phyloP scores from a whole-genome alignment of 257 asterid genomes.

The Primulina eburnea region DNA sequence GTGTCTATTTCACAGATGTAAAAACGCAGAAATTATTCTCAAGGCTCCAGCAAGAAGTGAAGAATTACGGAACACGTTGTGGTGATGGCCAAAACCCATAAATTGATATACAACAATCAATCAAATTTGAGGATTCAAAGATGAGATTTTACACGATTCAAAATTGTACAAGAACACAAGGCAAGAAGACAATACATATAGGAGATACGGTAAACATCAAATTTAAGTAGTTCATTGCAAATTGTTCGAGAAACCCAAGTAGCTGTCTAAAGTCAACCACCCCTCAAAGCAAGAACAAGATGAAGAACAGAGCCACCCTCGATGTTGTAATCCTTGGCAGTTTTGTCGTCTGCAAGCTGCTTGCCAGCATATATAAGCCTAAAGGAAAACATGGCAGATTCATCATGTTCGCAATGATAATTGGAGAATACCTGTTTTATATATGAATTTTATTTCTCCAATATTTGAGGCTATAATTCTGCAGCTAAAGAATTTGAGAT shows the following conservation, averaged over 20 bases:
- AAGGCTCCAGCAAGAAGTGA: neutral
- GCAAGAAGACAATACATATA: neutral
- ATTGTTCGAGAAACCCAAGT: neutral
- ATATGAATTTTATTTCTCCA: neutral
- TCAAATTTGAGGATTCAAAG: neutral
- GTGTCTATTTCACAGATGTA: too few relatives aligned
- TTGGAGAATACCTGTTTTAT: neutral
- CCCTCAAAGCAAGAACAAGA: constrained; percentile 84
- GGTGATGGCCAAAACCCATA: neutral
- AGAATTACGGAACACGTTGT: neutral
- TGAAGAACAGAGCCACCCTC: constrained; percentile 98
- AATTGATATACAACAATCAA: too few relatives aligned
- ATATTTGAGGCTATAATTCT: neutral
- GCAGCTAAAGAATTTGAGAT: neutral
- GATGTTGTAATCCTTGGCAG: constrained; percentile 81
- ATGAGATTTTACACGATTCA: neutral
- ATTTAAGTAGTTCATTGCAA: constrained; percentile 8
- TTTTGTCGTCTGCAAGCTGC: constrained; percentile 87
- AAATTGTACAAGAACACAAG: neutral
- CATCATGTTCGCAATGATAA: neutral
- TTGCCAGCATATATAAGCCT: constrained; percentile 90
- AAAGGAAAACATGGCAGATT: neutral
- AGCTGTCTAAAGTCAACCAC: constrained; percentile 47
- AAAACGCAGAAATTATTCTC: neutral
- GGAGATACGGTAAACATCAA: neutral